Evolutionary conservation across 2,329 filamentous ascomycete genomes (phyloP), one percentile per base, ranked within the genome.

Genomic region (Sarocladium oryzae): DNA sequence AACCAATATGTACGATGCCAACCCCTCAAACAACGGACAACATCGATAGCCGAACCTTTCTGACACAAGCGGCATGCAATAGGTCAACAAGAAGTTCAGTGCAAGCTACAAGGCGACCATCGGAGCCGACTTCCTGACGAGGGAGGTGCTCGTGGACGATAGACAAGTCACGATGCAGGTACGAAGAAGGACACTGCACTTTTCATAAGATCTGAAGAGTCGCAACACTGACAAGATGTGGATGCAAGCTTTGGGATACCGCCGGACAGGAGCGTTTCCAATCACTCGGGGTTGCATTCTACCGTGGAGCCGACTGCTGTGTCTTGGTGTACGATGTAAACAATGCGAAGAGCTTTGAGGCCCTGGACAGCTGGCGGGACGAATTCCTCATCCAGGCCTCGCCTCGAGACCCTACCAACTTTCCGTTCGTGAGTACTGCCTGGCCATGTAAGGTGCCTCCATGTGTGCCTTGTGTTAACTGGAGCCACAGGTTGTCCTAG

Each of bases 41-140:
- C 33, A 54, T 51, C 40, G 60, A 60, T 51, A 43, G 21, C 13
- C 28, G 10, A 21, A n/a, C 51, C 23, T 7, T 10, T 43, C 40
- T 49, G 4, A 50, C 35, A 16, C 4, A 18, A 2, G 8, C 32
- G 1, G 38, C 41, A 32, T 28, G 54, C 59, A 7, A 4, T 60
- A 97, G 92, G 92, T 99, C 81, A 99, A 99, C 79, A 99, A 99
- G 77, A 97, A 99, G 71, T 99, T 99, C 78, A 96, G 91, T 69
- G 92, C 91, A 60, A 96, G 91, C 76, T 99, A 99, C 84, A 99
- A 99, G 76, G 93, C 93, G 54, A 99, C 93, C 41, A 99, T 99
- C 68, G 93, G 93, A 60, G 93, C 93, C 68, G 93, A 99, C 71
- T 99, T 99, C 73, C 78, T 99, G 55, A 99, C 93, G 52, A 95